These are phyloP conservation scores for Emericellopsis terricola DNA, from an alignment of 495 filamentous ascomycete genomes.

Conservation along the genomic window DNA sequence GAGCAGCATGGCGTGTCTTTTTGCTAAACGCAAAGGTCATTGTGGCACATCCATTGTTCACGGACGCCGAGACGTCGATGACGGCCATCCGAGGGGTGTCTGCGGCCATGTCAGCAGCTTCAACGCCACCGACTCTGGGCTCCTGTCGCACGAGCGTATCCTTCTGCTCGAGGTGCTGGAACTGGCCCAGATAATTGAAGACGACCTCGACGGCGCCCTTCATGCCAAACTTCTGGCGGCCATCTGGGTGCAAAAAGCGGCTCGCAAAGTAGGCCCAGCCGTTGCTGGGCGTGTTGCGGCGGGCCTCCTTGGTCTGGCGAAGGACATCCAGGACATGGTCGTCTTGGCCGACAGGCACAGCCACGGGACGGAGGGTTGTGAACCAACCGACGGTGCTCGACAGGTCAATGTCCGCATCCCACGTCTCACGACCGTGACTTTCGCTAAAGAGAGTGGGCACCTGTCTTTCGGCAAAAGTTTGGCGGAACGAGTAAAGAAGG, in stretches of 20 bases:
- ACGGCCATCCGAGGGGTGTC: neutral
- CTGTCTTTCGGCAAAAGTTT: constrained; percentile 36
- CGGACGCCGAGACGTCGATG: neutral
- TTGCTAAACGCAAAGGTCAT: neutral
- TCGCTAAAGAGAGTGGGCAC: constrained; percentile 36
- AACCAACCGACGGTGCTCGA: constrained; percentile 32
- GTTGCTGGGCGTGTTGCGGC: neutral
- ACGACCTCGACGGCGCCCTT: neutral
- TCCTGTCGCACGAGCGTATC: neutral
- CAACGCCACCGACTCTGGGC: neutral
- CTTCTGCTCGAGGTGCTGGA: neutral
- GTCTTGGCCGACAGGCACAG: neutral
- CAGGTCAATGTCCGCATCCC: constrained; percentile 17
- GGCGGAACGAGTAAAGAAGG: constrained; percentile 28
- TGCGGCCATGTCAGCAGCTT: neutral
- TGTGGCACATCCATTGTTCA: neutral
- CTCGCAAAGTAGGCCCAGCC: neutral
- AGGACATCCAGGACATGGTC: neutral
- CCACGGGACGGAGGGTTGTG: constrained; percentile 22
- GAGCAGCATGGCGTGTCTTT: neutral
- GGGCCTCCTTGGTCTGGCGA: neutral
- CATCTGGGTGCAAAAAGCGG: neutral
- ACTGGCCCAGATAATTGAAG: neutral
- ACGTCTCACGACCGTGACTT: constrained; percentile 22
- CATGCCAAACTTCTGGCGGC: neutral